These are phyloP conservation scores for Nepenthes mirabilis DNA, from an alignment of 148 eudicot species.

Conservation along the genomic window DNA sequence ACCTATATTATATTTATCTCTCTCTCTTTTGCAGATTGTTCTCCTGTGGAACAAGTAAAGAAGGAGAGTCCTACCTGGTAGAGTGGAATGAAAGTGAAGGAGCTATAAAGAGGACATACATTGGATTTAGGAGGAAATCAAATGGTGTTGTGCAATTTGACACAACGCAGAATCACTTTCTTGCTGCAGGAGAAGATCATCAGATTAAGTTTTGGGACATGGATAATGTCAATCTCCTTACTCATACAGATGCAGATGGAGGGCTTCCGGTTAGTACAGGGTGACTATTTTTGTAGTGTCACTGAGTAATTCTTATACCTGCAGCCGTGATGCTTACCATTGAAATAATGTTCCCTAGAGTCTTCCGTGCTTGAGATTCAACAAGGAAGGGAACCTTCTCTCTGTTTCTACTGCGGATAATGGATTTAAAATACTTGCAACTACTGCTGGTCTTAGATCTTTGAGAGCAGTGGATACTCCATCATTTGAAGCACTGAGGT, in stretches of 20 bases:
- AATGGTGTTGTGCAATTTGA: conserved; percentile 79
- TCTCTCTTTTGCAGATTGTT: conserved; percentile 40
- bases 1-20: background rate
- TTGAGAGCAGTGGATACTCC: conserved; percentile 59
- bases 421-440: conserved; percentile 68
- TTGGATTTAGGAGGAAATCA: conserved; percentile 71
- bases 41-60: conserved; percentile 95
- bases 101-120: conserved; percentile 65
- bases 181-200: conserved; percentile 86
- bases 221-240: conserved; percentile 49
- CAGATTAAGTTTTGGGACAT: conserved; percentile 94
- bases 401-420: conserved; percentile 71
- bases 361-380: conserved; percentile 78
- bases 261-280: conserved; percentile 64
- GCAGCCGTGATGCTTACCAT: conserved; percentile 4
- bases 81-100: conserved; percentile 99
- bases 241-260: conserved; percentile 71
- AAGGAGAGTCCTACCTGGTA: conserved; percentile 78
- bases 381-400: conserved; percentile 82
- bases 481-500: conserved; percentile 58
- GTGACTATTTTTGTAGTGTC: conserved; percentile 4
- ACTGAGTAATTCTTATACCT: background rate
- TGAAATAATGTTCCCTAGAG: conserved; percentile 20
- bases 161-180: conserved; percentile 75
- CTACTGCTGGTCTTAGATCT: conserved; percentile 48